Conservation (phyloP, 2,329 filamentous ascomycete genomes). For the Calonectria crousiana region DNA sequence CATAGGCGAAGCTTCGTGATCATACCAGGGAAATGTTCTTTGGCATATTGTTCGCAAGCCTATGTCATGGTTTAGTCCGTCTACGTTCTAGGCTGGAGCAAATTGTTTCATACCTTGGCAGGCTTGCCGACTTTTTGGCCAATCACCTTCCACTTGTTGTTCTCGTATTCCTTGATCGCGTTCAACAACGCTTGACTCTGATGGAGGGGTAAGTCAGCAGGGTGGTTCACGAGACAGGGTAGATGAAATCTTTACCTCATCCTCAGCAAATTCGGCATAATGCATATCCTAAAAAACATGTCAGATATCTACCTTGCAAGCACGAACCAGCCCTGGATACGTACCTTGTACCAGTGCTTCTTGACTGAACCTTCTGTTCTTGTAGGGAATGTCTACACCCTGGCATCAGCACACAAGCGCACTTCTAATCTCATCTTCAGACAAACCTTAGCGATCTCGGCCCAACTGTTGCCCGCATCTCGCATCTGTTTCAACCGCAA, state of each 20-base stretch:
- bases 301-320: conserved; percentile 14
- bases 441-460: conserved; percentile 98
- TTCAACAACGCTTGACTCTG: conserved; percentile 85
- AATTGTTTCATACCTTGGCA: conserved; percentile 72
- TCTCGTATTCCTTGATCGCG: conserved; percentile 98
- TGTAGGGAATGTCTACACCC: conserved; percentile 85
- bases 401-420: conserved; percentile 10
- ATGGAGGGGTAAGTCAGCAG: conserved; percentile 36
- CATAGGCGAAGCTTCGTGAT: conserved; percentile 41
- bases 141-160: conserved; percentile 98
- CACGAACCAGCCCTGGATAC: conserved; percentile 27
- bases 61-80: conserved; percentile 27
- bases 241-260: conserved; percentile 76
- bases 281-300: conserved; percentile 84
- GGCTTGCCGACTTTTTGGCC: conserved; percentile 98
- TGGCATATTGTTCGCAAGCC: conserved; percentile 84
- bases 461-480: conserved; percentile 94
- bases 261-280: conserved; percentile 97
- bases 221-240: conserved; percentile 24
- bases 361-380: conserved; percentile 98
- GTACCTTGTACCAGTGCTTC: conserved; percentile 99
- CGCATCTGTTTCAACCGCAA: conserved; percentile 93
- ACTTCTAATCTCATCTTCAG: neutral
- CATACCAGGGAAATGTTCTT: conserved; percentile 85
- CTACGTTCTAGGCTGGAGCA: neutral